Percentiles rank a stretch among this genome's conserved stretches.
phyloP scores from a whole-genome alignment of 768 basidiomycete genomes.

The Rhodotorula taiwanensis region DNA sequence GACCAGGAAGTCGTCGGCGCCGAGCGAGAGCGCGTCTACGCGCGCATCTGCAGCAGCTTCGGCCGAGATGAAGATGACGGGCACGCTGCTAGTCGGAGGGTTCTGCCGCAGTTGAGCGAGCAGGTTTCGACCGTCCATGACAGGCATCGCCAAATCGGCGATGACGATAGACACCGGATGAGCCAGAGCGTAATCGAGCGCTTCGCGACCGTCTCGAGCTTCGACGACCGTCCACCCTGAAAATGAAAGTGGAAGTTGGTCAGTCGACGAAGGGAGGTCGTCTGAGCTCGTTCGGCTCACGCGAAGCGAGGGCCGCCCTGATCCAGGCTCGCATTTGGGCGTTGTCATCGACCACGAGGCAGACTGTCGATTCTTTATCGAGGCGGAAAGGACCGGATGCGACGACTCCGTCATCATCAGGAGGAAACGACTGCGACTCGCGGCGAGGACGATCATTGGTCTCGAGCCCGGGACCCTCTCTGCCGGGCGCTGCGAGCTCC shows the following conservation, averaged over 20 bases:
- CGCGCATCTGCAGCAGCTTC: constrained; percentile 20
- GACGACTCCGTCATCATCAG: neutral
- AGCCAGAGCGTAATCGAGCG: constrained; percentile 17
- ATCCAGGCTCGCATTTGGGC: constrained; percentile 11
- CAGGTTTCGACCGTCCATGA: constrained; percentile 4
- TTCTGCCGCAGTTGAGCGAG: constrained; percentile 11
- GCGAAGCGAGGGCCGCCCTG: constrained; percentile 5
- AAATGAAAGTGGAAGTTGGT: rapidly evolving
- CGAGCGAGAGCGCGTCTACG: constrained; percentile 25
- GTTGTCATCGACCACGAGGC: constrained; percentile 28
- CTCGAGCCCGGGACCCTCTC: too few relatives aligned
- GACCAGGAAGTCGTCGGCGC: constrained; percentile 31
- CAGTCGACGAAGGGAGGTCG: neutral
- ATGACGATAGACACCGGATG: constrained; percentile 21
- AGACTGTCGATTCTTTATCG: constrained; percentile 1
- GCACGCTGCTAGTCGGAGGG: constrained; percentile 6
- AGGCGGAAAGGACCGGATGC: constrained; percentile 8
- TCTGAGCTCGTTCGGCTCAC: too few relatives aligned
- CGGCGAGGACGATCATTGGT: too few relatives aligned
- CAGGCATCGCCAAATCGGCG: neutral
- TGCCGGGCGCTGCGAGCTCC: too few relatives aligned
- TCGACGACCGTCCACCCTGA: constrained; percentile 13
- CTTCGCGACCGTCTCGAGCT: constrained; percentile 4
- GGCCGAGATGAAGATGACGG: constrained; percentile 30
- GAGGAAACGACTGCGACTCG: too few relatives aligned